Evolutionary conservation across 1,284 basidiomycete species (phyloP).

Genomic region (Inonotus obliquus): DNA sequence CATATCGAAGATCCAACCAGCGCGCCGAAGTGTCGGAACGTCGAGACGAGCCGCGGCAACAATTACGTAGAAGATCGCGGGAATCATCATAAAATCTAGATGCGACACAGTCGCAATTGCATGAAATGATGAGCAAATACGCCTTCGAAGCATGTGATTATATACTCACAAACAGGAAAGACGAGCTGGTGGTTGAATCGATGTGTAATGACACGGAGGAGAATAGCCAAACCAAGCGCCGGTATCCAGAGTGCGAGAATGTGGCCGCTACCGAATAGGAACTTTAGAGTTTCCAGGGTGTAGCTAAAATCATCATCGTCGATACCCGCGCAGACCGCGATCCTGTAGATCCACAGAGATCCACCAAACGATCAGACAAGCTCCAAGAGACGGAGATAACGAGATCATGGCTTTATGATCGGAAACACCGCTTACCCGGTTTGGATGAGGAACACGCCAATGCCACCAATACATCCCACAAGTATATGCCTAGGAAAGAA

Average conservation of each 20-base stretch:
- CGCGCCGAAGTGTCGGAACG: conserved; percentile 53
- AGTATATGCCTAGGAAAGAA: conserved; percentile 97
- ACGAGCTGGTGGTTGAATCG: conserved; percentile 85
- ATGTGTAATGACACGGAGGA: conserved; percentile 79
- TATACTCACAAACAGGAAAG: conserved; percentile 77
- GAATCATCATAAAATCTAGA: conserved; percentile 81
- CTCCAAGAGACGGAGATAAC: neutral
- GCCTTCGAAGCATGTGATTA: neutral
- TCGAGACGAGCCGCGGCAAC: conserved; percentile 62
- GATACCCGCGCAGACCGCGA: conserved; percentile 82
- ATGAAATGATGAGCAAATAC: neutral
- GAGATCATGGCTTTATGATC: neutral
- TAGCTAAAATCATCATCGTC: conserved; percentile 79
- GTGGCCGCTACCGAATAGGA: conserved; percentile 55
- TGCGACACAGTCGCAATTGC: neutral
- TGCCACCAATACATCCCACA: conserved; percentile 95
- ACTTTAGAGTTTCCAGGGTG: conserved; percentile 57
- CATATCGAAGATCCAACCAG: conserved; percentile 91
- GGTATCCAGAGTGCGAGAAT: conserved; percentile 71
- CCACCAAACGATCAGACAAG: neutral
- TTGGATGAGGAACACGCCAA: conserved; percentile 87
- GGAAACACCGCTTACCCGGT: conserved; percentile 58
- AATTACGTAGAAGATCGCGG: conserved; percentile 80
- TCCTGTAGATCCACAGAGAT: conserved; percentile 34
- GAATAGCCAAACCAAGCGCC: conserved; percentile 73